These are phyloP conservation scores for Fraxinus excelsior DNA, from an alignment of 257 asterid species.

Conservation along the genomic window DNA sequence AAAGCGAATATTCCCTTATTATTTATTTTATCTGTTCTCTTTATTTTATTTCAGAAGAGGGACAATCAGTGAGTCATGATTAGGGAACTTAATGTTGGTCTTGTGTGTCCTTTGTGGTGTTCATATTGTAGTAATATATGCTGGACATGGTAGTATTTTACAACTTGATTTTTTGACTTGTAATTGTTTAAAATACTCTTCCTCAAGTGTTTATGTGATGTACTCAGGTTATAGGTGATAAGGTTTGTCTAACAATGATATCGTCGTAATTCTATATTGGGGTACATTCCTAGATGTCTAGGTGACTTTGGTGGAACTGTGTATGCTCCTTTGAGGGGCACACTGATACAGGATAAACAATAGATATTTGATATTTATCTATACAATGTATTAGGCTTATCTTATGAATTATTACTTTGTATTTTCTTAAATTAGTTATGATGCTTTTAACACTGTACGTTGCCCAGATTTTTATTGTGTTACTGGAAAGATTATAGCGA, in stretches of 20 bases:
- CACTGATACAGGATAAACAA: too few relatives aligned
- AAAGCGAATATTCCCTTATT: neutral
- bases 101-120: neutral
- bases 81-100: constrained; percentile 1
- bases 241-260: neutral
- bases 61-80: neutral
- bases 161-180: neutral
- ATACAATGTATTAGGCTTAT: too few relatives aligned
- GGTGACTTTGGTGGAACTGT: neutral
- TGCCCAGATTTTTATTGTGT: neutral
- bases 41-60: neutral
- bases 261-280: neutral
- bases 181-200: neutral
- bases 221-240: constrained; percentile 1
- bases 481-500: neutral
- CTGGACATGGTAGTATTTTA: neutral
- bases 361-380: too few relatives aligned
- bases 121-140: neutral
- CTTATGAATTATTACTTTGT: neutral
- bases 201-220: neutral
- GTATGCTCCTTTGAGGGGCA: neutral
- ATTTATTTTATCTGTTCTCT: neutral
- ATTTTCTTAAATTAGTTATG: neutral
- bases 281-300: neutral
- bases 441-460: neutral